phyloP scores from a whole-genome alignment of 2,329 filamentous ascomycete species.

The Microdochium trichocladiopsis region DNA sequence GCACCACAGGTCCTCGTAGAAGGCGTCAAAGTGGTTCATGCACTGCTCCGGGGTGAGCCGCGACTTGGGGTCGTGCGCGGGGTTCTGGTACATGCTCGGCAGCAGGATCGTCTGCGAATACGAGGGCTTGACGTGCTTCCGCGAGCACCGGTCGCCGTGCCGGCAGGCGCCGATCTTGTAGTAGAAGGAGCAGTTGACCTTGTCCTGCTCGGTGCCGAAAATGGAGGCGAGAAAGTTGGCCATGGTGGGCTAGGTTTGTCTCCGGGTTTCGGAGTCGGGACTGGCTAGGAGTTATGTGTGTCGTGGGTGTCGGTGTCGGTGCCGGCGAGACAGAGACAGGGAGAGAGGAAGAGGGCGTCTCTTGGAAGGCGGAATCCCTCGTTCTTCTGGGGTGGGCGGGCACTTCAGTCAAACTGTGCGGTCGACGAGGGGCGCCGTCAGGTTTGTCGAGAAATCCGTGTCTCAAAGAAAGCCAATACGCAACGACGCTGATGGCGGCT shows the following conservation, averaged over 20 bases:
- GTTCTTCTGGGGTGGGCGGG: no score
- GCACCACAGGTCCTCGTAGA: constrained; percentile 99
- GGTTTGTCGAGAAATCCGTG: no score
- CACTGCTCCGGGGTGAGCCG: constrained; percentile 95
- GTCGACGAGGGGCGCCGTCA: no score
- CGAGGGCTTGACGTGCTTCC: constrained; percentile 98
- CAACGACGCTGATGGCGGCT: no score
- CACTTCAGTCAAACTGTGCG: no score
- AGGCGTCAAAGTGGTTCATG: constrained; percentile 99
- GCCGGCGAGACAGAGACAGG: no score
- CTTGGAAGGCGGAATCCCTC: no score
- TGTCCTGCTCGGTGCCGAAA: constrained; percentile 99
- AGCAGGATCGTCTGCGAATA: constrained; percentile 97
- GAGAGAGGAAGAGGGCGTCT: no score
- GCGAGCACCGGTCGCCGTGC: constrained; percentile 94
- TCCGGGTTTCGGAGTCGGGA: not conserved
- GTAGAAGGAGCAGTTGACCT: constrained; percentile 99
- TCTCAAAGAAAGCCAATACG: no score
- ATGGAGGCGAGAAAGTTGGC: constrained; percentile 98
- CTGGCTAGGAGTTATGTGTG: not conserved
- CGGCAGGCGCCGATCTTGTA: constrained; percentile 99
- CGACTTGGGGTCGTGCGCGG: constrained; percentile 91
- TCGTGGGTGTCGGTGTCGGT: not conserved
- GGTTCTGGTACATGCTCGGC: constrained; percentile 98
- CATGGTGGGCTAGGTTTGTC: constrained; percentile 44